Evolutionary conservation across 495 filamentous ascomycete genomes (phyloP).

Genomic region (Aspergillus kassunensis): DNA sequence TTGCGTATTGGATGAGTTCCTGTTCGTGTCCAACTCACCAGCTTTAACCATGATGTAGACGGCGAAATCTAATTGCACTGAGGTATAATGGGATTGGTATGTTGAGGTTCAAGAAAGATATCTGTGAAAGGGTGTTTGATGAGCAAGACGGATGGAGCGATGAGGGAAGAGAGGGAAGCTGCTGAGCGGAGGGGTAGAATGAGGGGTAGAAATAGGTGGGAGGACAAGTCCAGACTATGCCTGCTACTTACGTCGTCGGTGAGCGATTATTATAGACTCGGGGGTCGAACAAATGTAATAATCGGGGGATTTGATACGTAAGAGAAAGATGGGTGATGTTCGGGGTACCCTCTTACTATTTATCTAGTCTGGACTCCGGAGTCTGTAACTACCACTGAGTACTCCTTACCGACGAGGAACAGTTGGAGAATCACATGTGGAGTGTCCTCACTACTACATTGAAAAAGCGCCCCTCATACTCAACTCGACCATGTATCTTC

Average conservation of each 20-base stretch:
- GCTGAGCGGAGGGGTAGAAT: slow-evolving; percentile 16
- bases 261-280: neutral
- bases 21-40: slow-evolving; percentile 60
- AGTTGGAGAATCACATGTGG: slow-evolving; percentile 21
- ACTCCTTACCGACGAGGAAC: too few species aligned
- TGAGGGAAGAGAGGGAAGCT: slow-evolving; percentile 14
- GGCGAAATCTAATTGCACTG: neutral
- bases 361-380: neutral
- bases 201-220: slow-evolving; percentile 17
- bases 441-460: too few species aligned
- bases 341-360: neutral
- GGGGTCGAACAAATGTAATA: neutral
- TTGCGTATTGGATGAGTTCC: too few species aligned
- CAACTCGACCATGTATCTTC: neutral
- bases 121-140: neutral
- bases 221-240: slow-evolving; percentile 10
- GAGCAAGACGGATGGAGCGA: slow-evolving; percentile 10
- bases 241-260: slow-evolving; percentile 2
- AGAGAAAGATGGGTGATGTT: neutral
- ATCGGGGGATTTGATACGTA: neutral
- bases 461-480: too few species aligned
- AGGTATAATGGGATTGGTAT: neutral
- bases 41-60: slow-evolving; percentile 77
- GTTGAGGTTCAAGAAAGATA: neutral
- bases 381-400: too few species aligned